phyloP scores from a whole-genome alignment of 345 rosid genomes.

The rapeseed (Brassica napus) region Da-Ae NC_063439.1:12334501-12335000 shows the following conservation, averaged over 20 bases:
- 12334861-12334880: not conserved
- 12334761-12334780: not conserved
- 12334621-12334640: not conserved
- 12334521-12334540: constrained; percentile 31
- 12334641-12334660: not conserved
- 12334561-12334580: not conserved
- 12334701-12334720: not conserved
- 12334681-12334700: not conserved
- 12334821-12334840: not conserved
- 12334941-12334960: too few relatives aligned
- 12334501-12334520: constrained; percentile 32
- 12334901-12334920: too few relatives aligned
- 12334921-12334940: too few relatives aligned
- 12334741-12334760: not conserved
- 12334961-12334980: not conserved
- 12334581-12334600: not conserved
- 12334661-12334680: not conserved
- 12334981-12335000: not conserved
- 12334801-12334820: too few relatives aligned
- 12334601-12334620: not conserved
- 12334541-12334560: constrained; percentile 50
- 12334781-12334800: too few relatives aligned
- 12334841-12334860: not conserved
- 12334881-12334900: too few relatives aligned
- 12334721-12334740: not conserved